Percentiles rank a stretch among this genome's conserved stretches.
Conservation (phyloP, 2,329 filamentous ascomycete species). For the Pseudogymnoascus sp. region DNA sequence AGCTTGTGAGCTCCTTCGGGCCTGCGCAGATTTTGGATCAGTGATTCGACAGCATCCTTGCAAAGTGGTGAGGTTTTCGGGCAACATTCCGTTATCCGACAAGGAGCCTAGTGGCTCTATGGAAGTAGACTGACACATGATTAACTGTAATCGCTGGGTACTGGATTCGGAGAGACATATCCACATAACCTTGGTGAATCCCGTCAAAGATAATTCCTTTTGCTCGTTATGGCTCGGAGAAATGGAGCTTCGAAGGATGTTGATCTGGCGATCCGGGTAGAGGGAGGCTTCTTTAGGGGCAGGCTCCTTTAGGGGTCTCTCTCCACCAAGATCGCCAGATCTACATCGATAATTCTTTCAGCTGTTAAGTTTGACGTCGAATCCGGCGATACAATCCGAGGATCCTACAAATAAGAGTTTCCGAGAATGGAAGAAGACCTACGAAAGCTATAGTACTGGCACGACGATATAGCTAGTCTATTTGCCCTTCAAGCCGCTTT, state of each 20-base stretch:
- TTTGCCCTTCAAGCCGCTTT: neutral
- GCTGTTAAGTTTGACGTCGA: neutral
- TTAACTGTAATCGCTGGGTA: neutral
- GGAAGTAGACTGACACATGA: neutral
- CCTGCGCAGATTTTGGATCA: neutral
- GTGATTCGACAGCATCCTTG: neutral
- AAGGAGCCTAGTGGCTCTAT: neutral
- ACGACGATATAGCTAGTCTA: neutral
- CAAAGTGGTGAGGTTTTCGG: neutral
- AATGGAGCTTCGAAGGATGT: neutral
- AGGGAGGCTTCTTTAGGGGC: neutral
- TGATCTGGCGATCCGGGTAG: neutral
- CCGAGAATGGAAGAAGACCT: neutral
- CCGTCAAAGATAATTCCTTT: neutral
- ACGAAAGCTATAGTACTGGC: neutral
- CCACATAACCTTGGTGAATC: neutral
- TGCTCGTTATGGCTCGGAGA: neutral
- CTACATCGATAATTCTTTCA: neutral
- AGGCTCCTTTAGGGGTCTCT: neutral
- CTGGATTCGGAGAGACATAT: neutral
- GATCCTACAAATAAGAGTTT: neutral
- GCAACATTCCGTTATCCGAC: neutral
- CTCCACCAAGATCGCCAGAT: neutral
- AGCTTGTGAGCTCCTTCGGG: neutral
- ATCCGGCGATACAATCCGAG: neutral